Conservation (phyloP, 140 eudicot genomes). For the Anethum foeniculum region DNA sequence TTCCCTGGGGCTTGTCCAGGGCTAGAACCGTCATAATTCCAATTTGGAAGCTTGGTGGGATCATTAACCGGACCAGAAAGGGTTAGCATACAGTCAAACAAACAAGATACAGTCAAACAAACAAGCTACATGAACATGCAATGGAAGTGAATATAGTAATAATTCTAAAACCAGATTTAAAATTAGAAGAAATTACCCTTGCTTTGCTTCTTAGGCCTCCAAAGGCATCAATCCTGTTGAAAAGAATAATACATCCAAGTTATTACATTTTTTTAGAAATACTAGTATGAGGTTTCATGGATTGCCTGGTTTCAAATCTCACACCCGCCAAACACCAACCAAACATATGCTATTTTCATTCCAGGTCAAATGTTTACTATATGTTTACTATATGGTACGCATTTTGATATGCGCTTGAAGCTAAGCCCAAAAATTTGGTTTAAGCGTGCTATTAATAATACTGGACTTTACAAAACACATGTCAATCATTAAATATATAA, state of each 20-base stretch:
- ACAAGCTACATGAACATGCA: not conserved
- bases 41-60: constrained; percentile 59
- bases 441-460: too few relatives aligned
- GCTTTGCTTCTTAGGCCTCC: constrained; percentile 89
- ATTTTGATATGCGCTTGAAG: too few relatives aligned
- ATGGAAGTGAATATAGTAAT: not conserved
- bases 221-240: constrained; percentile 71
- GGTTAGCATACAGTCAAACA: constrained; percentile 25
- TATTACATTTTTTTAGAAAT: not conserved
- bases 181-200: constrained; percentile 31
- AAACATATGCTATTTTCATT: too few relatives aligned
- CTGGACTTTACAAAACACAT: too few relatives aligned
- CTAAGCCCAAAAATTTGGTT: too few relatives aligned
- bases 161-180: not conserved
- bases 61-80: constrained; percentile 33
- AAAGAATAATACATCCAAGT: not conserved
- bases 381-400: too few relatives aligned
- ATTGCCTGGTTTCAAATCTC: not conserved
- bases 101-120: not conserved
- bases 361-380: too few relatives aligned
- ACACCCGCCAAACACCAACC: too few relatives aligned
- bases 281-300: not conserved
- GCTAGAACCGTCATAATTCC: constrained; percentile 73
- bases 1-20: constrained; percentile 63
- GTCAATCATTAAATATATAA: too few relatives aligned